These are phyloP conservation scores for Gossypioides kirkii DNA, from an alignment of 345 rosid species.

Conservation along the genomic window DNA sequence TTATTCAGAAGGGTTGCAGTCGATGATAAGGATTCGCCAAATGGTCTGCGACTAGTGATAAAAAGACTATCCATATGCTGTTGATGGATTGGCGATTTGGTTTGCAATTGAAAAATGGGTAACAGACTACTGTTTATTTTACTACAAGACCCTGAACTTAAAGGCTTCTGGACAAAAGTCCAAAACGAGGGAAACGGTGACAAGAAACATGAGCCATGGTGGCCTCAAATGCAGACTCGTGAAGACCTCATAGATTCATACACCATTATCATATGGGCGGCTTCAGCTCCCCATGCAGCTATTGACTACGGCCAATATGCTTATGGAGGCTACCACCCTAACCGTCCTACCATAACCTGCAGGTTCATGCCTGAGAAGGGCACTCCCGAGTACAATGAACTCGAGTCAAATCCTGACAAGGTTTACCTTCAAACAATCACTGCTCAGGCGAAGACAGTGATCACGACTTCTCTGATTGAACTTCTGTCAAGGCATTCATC, in stretches of 20 bases:
- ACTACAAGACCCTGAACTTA: constrained; percentile 54
- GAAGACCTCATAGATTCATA: constrained; percentile 50
- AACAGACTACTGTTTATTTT: constrained; percentile 42
- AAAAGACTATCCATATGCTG: constrained; percentile 72
- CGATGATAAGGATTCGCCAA: constrained; percentile 49
- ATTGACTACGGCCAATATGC: constrained; percentile 69
- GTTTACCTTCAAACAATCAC: constrained; percentile 69
- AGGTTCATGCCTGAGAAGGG: constrained; percentile 81
- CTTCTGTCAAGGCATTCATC: constrained; percentile 64
- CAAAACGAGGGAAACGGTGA: constrained; percentile 72
- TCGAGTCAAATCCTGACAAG: constrained; percentile 36
- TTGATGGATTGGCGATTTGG: constrained; percentile 76
- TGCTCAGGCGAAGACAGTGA: constrained; percentile 60
- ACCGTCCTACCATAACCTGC: constrained; percentile 55
- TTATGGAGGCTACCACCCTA: constrained; percentile 59
- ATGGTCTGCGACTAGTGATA: constrained; percentile 49
- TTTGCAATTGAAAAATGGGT: constrained; percentile 68
- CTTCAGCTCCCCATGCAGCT: constrained; percentile 75
- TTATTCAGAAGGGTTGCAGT: constrained; percentile 58
- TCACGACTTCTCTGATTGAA: constrained; percentile 68
- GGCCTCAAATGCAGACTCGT: constrained; percentile 54
- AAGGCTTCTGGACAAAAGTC: constrained; percentile 70
- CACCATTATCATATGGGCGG: constrained; percentile 66
- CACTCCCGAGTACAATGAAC: constrained; percentile 52
- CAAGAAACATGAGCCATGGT: constrained; percentile 63